phyloP scores from a whole-genome alignment of 2,329 filamentous ascomycete genomes.

The Biscogniauxia sp. region DNA sequence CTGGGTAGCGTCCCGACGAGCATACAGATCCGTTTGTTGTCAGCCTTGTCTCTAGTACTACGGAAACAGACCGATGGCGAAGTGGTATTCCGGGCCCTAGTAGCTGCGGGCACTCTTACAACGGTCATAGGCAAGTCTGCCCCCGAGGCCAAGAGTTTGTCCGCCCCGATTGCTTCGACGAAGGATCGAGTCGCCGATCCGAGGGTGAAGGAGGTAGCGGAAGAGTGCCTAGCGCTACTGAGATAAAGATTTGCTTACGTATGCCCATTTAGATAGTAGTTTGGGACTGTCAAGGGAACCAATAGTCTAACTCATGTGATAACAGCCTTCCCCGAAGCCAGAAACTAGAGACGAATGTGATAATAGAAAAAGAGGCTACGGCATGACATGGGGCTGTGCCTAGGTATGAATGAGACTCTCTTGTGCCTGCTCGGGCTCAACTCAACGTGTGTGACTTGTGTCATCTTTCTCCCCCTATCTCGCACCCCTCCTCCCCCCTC shows the following conservation, averaged over 20 bases:
- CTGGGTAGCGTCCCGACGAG: constrained; percentile 33
- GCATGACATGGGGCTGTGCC: too few species aligned
- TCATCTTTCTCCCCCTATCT: too few species aligned
- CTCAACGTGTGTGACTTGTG: too few species aligned
- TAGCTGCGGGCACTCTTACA: constrained; percentile 78
- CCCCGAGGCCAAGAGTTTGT: constrained; percentile 42
- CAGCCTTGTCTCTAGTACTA: constrained; percentile 63
- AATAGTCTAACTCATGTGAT: neutral
- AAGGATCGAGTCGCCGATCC: constrained; percentile 45
- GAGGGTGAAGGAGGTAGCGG: constrained; percentile 45
- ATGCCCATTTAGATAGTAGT: neutral
- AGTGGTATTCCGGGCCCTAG: constrained; percentile 76
- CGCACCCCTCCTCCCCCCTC: too few species aligned
- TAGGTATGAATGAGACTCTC: too few species aligned
- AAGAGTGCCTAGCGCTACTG: constrained; percentile 44
- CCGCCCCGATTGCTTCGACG: constrained; percentile 42
- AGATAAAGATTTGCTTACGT: constrained; percentile 9
- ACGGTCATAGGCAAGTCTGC: constrained; percentile 50
- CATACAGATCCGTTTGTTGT: constrained; percentile 52
- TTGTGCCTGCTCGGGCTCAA: too few species aligned
- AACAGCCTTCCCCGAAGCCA: too few species aligned
- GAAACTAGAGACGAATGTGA: too few species aligned
- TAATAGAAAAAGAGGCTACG: too few species aligned
- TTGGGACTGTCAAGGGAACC: neutral
- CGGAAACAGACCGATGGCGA: constrained; percentile 71